Base-by-base conservation (phyloP, 805 yeast species). In the Komagataella pseudopastoris region DNA sequence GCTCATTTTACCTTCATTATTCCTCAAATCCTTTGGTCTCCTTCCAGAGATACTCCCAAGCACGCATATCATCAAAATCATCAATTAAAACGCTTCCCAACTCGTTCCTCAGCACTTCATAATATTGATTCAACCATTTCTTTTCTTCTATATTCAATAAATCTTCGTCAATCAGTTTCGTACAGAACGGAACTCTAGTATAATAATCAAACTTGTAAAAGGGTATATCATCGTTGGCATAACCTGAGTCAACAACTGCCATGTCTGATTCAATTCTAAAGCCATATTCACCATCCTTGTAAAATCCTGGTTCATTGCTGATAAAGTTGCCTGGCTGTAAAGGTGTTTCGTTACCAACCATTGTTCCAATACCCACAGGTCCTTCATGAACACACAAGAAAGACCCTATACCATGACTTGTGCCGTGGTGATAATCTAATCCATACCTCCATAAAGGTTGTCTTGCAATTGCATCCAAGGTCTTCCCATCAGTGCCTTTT, bases 261-360 rank as follows among this genome's bases (percentile, higher is more conserved):
- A 93, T 64, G 58, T 89, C 90, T 62, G 88, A 85, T 66, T 93
- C 99, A 51, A 93, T 79, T 57, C 99, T 75, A 54, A 91, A 77
- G 8, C 99, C 99, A 64, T 77, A 89, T 54, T 83, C 80, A n/a
- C 90, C 91, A 58, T 88, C 96, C 56, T 83, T 80, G 65, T 93
- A 93, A 64, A 72, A 91, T 0, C 99, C 99, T 0, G 99, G 99
- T 65, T 93, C 99, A 67, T 90, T 90, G 50, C 95, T 83, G 45
- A 88, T 69, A 22, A 90, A 75, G 58, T 83, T 87, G 4, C 97
- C 97, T 12, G 71, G 71, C 51, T 72, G 66, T 49, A 77, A 64
- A 5, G 88, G 80, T 47, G 74, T 59, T 74, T 71, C 61, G 64
- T 70, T 45, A 6, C 47, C 22, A 10, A 30, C 39, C n/a, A 22